A percentile compares a stretch with the other conserved stretches of the same genome.
These are phyloP conservation scores for Cyberlindnera mrakii DNA, from an alignment of 805 yeast genomes.

Conservation along the genomic window DNA sequence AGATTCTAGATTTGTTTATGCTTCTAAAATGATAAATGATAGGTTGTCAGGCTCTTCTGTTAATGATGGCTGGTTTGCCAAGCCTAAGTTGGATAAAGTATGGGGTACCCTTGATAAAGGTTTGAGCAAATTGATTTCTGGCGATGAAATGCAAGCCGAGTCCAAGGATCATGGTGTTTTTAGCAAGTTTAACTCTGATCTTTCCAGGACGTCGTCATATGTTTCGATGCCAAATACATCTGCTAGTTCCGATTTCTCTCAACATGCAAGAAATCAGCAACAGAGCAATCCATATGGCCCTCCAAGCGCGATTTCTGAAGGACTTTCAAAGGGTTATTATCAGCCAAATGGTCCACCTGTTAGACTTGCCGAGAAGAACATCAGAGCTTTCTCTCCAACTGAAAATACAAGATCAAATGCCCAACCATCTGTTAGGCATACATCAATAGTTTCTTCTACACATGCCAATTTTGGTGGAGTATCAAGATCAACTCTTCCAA, in stretches of 20 bases:
- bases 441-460: background rate
- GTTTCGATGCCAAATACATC: slow-evolving; percentile 14
- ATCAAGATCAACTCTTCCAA: background rate
- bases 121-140: slow-evolving; percentile 74
- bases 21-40: slow-evolving; percentile 34
- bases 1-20: slow-evolving; percentile 28
- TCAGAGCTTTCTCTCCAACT: background rate
- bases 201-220: slow-evolving; percentile 46
- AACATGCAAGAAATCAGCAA: slow-evolving; percentile 3
- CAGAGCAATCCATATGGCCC: slow-evolving; percentile 6
- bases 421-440: background rate
- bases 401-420: background rate
- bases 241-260: slow-evolving; percentile 2
- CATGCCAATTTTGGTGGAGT: background rate
- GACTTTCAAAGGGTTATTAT: no score
- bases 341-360: no score
- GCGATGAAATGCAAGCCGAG: slow-evolving; percentile 54
- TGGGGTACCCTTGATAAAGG: slow-evolving; percentile 88
- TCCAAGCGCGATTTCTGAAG: background rate
- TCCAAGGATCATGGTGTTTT: slow-evolving; percentile 45
- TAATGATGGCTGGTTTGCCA: slow-evolving; percentile 67
- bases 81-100: slow-evolving; percentile 69
- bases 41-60: slow-evolving; percentile 44
- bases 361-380: no score
- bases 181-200: slow-evolving; percentile 63